A percentile compares a stretch with the other conserved stretches of the same genome.
phyloP scores from a whole-genome alignment of 2,329 filamentous ascomycete genomes.

The Harringtonia lauricola region DNA sequence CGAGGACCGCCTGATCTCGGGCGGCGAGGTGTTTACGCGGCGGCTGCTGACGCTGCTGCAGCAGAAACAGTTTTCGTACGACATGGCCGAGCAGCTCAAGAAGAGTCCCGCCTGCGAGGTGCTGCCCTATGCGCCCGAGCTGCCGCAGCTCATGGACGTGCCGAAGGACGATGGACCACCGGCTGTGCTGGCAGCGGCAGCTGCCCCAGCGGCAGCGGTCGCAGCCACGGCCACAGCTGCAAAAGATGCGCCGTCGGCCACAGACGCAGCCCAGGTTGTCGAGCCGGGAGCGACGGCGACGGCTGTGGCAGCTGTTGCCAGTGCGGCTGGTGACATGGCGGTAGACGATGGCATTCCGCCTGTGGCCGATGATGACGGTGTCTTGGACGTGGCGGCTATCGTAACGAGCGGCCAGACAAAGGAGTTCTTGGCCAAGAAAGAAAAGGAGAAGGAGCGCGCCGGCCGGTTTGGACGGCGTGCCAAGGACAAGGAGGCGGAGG shows the following conservation, averaged over 20 bases:
- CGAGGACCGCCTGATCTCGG: conserved; percentile 43
- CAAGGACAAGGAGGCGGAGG: conserved; percentile 46
- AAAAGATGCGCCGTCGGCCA: conserved; percentile 9
- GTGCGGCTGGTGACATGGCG: conserved; percentile 23
- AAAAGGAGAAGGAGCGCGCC: conserved; percentile 70
- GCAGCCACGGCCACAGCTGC: too few relatives aligned
- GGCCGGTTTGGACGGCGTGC: conserved; percentile 47
- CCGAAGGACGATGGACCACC: conserved; percentile 25
- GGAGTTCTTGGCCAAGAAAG: conserved; percentile 74
- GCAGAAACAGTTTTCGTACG: conserved; percentile 38
- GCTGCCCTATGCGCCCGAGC: conserved; percentile 40
- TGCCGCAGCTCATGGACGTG: conserved; percentile 34
- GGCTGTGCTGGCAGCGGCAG: conserved; percentile 13
- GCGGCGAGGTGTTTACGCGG: conserved; percentile 78
- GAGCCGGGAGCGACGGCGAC: conserved; percentile 11
- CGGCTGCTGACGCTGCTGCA: conserved; percentile 58
- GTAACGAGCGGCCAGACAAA: conserved; percentile 72
- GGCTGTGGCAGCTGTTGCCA: too few relatives aligned
- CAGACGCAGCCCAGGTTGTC: conserved; percentile 17
- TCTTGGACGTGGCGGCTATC: conserved; percentile 75
- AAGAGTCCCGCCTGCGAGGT: conserved; percentile 57
- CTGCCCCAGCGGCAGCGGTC: conserved; percentile 16
- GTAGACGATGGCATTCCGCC: conserved; percentile 29
- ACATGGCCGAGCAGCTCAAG: conserved; percentile 63
- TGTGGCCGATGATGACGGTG: conserved; percentile 47